Base-by-base conservation (phyloP, 2,329 filamentous ascomycete genomes). In the Verticillium alfalfae region DNA sequence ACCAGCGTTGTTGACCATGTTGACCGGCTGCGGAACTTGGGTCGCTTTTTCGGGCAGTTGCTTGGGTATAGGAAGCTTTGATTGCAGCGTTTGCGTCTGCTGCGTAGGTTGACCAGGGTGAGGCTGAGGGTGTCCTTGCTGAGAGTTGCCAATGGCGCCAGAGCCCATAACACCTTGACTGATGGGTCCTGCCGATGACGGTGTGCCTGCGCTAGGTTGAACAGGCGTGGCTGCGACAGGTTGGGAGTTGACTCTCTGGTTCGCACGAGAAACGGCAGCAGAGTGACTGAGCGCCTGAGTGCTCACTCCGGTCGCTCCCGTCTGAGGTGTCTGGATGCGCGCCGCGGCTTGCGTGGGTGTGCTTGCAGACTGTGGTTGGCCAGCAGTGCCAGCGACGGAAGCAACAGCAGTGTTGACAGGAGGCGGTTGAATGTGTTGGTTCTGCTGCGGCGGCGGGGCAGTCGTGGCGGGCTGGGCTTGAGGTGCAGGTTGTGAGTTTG, bases 41-140 rank as follows among this genome's bases (percentile, higher is more conserved):
- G 89, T 86, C 56, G 90, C 88, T 57, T 84, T 83, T 61, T 87
- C 84, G 5, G 83, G 84, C 2, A 98, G 82, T 45, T 84, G 87
- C 75, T 96, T 96, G 2, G 92, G 89, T 58, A 96, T 96, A 0
- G 88, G 88, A 79, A 95, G 90, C 72, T 92, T 93, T 56, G 78
- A 74, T 54, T 84, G 77, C 72, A 82, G 70, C 16, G 74, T 72
- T 15, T 59, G 58, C n/a, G 76, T 68, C 38, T 74, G 75, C 58
- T 73, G 78, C 45, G 63, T 68, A 52, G 61, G 64, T 38, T 79
- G 78, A 34, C 78, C 74, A 3, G 81, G 80, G 64, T 84, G 81
- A 9, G 79, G 78, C 65, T 84, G 81, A 4, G 77, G 70, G 62
- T 83, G 80, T 2, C 74, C 74, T 61, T 75, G 72, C 61, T 78